A percentile compares a stretch with the other conserved stretches of the same genome.
Conservation (phyloP, 2,329 filamentous ascomycete species). For the Dactylellina haptotyla region DNA sequence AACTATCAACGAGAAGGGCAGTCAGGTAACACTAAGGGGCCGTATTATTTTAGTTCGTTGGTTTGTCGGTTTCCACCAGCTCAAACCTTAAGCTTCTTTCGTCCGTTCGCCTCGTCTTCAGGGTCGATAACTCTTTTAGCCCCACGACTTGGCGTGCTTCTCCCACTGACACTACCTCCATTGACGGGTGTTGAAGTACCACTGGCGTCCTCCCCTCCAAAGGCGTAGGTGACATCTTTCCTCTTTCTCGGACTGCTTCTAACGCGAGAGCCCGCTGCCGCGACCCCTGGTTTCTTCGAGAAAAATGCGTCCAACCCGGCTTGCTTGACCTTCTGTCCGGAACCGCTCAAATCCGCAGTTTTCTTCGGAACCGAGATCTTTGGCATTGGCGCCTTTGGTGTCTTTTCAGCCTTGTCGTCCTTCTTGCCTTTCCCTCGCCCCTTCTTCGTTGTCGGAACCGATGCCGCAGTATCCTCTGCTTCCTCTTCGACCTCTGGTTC, state of each 20-base stretch:
- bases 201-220: slow-evolving; percentile 21
- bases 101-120: slow-evolving; percentile 38
- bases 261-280: slow-evolving; percentile 14
- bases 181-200: slow-evolving; percentile 40
- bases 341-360: slow-evolving; percentile 7
- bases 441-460: slow-evolving; percentile 7
- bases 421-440: slow-evolving; percentile 30
- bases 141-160: slow-evolving; percentile 47
- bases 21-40: not conserved
- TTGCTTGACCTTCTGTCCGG: slow-evolving; percentile 30
- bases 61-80: not conserved
- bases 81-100: slow-evolving; percentile 46
- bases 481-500: not conserved
- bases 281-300: slow-evolving; percentile 29
- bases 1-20: too few relatives aligned
- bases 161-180: slow-evolving; percentile 37
- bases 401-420: slow-evolving; percentile 9
- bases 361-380: slow-evolving; percentile 36
- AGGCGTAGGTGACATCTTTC: slow-evolving; percentile 15
- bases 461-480: slow-evolving; percentile 18
- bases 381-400: slow-evolving; percentile 22
- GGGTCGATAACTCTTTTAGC: slow-evolving; percentile 32
- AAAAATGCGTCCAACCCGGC: slow-evolving; percentile 46
- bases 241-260: slow-evolving; percentile 52
- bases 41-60: too few relatives aligned